These are phyloP conservation scores for Amanita jacksonii DNA, from an alignment of 768 basidiomycete genomes.

Conservation along the genomic window DNA sequence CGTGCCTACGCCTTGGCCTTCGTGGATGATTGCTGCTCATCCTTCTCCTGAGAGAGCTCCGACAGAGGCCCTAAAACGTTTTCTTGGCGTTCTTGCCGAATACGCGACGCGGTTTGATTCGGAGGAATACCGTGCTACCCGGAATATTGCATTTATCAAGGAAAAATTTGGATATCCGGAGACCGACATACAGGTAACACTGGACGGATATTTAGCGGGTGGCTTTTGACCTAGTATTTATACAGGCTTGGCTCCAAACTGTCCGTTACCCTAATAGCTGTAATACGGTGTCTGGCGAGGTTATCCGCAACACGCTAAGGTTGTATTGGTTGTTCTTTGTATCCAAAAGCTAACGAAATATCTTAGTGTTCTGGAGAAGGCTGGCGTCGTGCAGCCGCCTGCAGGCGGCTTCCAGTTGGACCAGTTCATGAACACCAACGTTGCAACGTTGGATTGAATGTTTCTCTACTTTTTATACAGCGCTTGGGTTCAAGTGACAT, in stretches of 20 bases:
- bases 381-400: slow-evolving; percentile 58
- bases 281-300: slow-evolving; percentile 47
- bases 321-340: slow-evolving; percentile 22
- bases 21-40: slow-evolving; percentile 90
- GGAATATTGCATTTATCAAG: slow-evolving; percentile 68
- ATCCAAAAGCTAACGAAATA: slow-evolving; percentile 1
- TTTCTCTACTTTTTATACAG: no score
- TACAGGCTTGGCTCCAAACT: slow-evolving; percentile 75
- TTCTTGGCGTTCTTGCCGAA: slow-evolving; percentile 53
- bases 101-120: slow-evolving; percentile 64
- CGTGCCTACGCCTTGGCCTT: slow-evolving; percentile 92
- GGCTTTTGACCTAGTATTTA: background rate
- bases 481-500: no score
- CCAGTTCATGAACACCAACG: slow-evolving; percentile 46
- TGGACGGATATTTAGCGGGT: slow-evolving; percentile 1
- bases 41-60: slow-evolving; percentile 50
- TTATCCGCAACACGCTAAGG: slow-evolving; percentile 65
- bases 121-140: slow-evolving; percentile 40
- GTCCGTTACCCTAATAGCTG: slow-evolving; percentile 70
- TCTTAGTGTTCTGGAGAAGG: slow-evolving; percentile 60
- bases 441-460: slow-evolving; percentile 37
- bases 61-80: slow-evolving; percentile 36
- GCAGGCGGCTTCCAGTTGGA: slow-evolving; percentile 45
- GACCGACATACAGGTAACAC: slow-evolving; percentile 66
- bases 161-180: slow-evolving; percentile 72